A percentile compares a stretch with the other conserved stretches of the same genome.
phyloP scores from a whole-genome alignment of 495 filamentous ascomycete species.

The Letharia lupina region DNA sequence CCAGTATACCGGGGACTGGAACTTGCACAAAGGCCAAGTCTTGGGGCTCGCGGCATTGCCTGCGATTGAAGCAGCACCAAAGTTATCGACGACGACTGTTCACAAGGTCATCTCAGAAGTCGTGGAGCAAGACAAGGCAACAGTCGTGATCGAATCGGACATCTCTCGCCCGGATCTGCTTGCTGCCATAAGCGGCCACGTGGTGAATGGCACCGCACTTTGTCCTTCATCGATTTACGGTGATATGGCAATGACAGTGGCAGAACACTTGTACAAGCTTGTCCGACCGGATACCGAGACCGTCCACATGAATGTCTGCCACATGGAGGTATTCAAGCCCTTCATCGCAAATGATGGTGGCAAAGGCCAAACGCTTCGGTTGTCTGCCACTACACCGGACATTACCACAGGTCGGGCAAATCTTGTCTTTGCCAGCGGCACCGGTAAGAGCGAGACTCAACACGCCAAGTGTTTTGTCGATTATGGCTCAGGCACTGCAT shows the following conservation, averaged over 20 bases:
- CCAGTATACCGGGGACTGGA: slow-evolving; percentile 47
- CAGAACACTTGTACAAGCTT: slow-evolving; percentile 39
- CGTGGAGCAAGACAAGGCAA: slow-evolving; percentile 42
- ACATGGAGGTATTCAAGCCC: slow-evolving; percentile 54
- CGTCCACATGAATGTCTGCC: slow-evolving; percentile 44
- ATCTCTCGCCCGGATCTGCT: slow-evolving; percentile 43
- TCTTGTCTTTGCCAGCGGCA: slow-evolving; percentile 27
- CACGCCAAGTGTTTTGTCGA: slow-evolving; percentile 46
- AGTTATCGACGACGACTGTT: slow-evolving; percentile 23
- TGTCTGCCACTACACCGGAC: slow-evolving; percentile 37
- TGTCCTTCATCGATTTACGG: slow-evolving; percentile 38
- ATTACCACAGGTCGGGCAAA: slow-evolving; percentile 34
- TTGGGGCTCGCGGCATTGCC: slow-evolving; percentile 18
- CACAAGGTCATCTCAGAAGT: slow-evolving; percentile 41
- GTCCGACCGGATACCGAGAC: slow-evolving; percentile 37
- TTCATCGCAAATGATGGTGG: slow-evolving; percentile 46
- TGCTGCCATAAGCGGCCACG: slow-evolving; percentile 47
- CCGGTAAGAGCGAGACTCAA: slow-evolving; percentile 29
- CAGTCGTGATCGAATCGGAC: slow-evolving; percentile 52
- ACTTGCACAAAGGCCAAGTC: slow-evolving; percentile 30
- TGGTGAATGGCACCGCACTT: slow-evolving; percentile 46
- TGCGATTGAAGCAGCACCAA: slow-evolving; percentile 16
- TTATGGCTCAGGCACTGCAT: slow-evolving; percentile 39
- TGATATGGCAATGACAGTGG: slow-evolving; percentile 43
- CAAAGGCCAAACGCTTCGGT: slow-evolving; percentile 40